phyloP scores from a whole-genome alignment of 352 stramenopile species.

The Pythium guiyangense region DNA sequence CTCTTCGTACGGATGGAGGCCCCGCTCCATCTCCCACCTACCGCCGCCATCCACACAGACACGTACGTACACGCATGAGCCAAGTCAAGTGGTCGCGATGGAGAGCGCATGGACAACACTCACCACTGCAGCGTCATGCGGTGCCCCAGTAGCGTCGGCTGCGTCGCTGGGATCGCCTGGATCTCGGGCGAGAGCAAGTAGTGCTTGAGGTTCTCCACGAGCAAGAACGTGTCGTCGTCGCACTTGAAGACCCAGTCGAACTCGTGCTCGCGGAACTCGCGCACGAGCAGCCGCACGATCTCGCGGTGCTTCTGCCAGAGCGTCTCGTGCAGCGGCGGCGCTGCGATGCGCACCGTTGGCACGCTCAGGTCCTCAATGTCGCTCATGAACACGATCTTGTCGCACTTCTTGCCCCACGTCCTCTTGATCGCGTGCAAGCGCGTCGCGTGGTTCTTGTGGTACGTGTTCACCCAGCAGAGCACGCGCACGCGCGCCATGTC shows the following conservation, averaged over 20 bases:
- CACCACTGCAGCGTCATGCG: constrained; percentile 85
- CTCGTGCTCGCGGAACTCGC: constrained; percentile 51
- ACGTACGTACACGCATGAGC: background rate
- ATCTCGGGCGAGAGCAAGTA: constrained; percentile 58
- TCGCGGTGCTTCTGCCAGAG: constrained; percentile 85
- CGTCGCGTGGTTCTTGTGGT: constrained; percentile 64
- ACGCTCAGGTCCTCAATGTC: constrained; percentile 58
- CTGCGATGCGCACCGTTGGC: constrained; percentile 58
- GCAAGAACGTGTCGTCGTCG: constrained; percentile 85
- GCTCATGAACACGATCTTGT: constrained; percentile 89
- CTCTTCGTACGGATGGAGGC: constrained; percentile 63
- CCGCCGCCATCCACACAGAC: background rate
- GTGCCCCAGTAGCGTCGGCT: constrained; percentile 66
- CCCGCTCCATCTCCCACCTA: constrained; percentile 72
- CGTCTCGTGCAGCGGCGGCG: constrained; percentile 64
- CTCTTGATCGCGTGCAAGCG: constrained; percentile 60
- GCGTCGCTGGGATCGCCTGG: constrained; percentile 17
- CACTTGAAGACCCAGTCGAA: constrained; percentile 89
- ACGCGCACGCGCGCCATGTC: constrained; percentile 46
- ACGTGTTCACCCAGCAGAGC: constrained; percentile 86
- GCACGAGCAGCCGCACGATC: constrained; percentile 65
- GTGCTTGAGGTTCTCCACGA: constrained; percentile 84
- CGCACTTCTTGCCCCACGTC: constrained; percentile 77
- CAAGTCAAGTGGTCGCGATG: too few species aligned
- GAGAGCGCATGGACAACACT: background rate